phyloP scores from a whole-genome alignment of 2,329 filamentous ascomycete species.

The Tympanopsis confertula region DNA sequence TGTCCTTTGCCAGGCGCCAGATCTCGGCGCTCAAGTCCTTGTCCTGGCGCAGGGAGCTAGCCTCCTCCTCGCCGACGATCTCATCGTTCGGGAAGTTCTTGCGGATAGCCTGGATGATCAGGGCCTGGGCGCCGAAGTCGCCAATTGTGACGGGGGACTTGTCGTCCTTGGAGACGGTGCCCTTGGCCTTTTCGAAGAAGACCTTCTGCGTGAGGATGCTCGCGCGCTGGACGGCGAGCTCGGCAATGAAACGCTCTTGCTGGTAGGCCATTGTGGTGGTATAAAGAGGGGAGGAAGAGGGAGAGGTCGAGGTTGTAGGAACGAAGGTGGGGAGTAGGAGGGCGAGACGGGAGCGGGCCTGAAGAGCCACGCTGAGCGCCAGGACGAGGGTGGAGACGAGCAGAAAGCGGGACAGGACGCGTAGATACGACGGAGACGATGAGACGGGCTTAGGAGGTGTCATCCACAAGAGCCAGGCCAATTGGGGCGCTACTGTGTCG shows the following conservation, averaged over 20 bases:
- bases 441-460: neutral
- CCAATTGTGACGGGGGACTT: slow-evolving; percentile 94
- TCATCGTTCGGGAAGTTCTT: slow-evolving; percentile 83
- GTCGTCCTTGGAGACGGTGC: slow-evolving; percentile 87
- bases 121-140: slow-evolving; percentile 92
- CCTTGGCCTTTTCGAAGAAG: slow-evolving; percentile 83
- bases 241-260: slow-evolving; percentile 70
- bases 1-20: slow-evolving; percentile 70
- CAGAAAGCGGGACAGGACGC: neutral
- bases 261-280: slow-evolving; percentile 41
- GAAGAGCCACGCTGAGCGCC: neutral
- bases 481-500: no score
- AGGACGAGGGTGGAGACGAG: neutral
- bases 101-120: slow-evolving; percentile 84
- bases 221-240: slow-evolving; percentile 80
- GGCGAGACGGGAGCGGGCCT: neutral
- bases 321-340: slow-evolving; percentile 1
- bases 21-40: slow-evolving; percentile 60
- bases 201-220: slow-evolving; percentile 65
- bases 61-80: slow-evolving; percentile 92
- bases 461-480: no score
- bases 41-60: slow-evolving; percentile 65
- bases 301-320: slow-evolving; percentile 2
- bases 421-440: neutral
- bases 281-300: neutral